A percentile compares a stretch with the other conserved stretches of the same genome.
phyloP scores from a whole-genome alignment of 1,284 basidiomycete genomes.

The Moesziomyces aphidis region DNA sequence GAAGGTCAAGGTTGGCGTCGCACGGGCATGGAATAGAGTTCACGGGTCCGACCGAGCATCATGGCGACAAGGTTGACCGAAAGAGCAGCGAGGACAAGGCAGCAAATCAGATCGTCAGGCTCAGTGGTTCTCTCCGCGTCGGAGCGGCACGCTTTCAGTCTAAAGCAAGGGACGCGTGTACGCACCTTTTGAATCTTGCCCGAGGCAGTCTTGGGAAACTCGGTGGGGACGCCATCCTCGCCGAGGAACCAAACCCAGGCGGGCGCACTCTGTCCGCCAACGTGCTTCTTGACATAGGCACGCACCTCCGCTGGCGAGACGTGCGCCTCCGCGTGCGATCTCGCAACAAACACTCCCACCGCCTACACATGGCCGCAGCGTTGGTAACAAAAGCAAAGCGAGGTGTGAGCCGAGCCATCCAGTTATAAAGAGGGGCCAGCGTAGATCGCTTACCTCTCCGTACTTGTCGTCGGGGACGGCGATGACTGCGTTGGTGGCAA shows the following conservation, averaged over 20 bases:
- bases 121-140: not conserved
- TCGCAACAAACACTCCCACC: conserved; percentile 54
- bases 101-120: conserved; percentile 3
- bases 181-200: conserved; percentile 86
- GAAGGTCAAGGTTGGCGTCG: conserved; percentile 10
- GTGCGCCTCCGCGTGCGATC: conserved; percentile 29
- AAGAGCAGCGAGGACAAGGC: conserved; percentile 16
- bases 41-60: conserved; percentile 13
- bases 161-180: not conserved
- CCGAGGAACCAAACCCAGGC: conserved; percentile 84
- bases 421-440: not conserved
- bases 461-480: conserved; percentile 76
- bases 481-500: conserved; percentile 80
- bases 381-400: not conserved
- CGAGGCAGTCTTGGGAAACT: conserved; percentile 85
- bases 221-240: conserved; percentile 74
- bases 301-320: conserved; percentile 71
- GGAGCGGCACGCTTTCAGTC: not conserved
- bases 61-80: conserved; percentile 15
- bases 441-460: conserved; percentile 48
- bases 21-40: conserved; percentile 2
- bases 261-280: conserved; percentile 71
- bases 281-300: conserved; percentile 47
- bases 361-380: conserved; percentile 21
- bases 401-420: not conserved